Conservation (phyloP, 805 yeast species). For the Yueomyces sp. region DNA sequence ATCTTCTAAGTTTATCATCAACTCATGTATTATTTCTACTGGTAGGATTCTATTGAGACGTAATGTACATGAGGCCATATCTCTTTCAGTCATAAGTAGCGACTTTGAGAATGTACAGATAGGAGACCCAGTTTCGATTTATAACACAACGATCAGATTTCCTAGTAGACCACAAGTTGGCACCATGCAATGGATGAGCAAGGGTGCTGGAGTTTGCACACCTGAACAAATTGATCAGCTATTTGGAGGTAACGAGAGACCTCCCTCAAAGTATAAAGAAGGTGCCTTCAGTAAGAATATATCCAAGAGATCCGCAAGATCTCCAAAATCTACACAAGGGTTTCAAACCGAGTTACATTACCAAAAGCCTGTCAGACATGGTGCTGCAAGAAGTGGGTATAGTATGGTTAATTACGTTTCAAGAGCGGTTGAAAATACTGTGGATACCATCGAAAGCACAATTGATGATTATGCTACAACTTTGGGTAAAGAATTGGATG, state of each 20-base stretch:
- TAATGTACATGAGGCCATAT: slow-evolving; percentile 38
- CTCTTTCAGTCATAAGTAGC: slow-evolving; percentile 36
- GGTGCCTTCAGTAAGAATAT: slow-evolving; percentile 26
- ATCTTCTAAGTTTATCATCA: slow-evolving; percentile 28
- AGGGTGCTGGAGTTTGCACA: slow-evolving; percentile 55
- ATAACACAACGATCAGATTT: slow-evolving; percentile 50
- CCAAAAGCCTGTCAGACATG: slow-evolving; percentile 34
- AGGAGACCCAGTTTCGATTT: slow-evolving; percentile 42
- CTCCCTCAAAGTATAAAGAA: slow-evolving; percentile 45
- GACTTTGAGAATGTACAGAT: slow-evolving; percentile 25
- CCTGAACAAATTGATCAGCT: slow-evolving; percentile 48
- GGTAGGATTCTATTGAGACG: slow-evolving; percentile 49
- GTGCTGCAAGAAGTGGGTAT: slow-evolving; percentile 25
- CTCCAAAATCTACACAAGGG: slow-evolving; percentile 6
- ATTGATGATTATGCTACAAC: slow-evolving; percentile 44
- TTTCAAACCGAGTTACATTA: slow-evolving; percentile 17
- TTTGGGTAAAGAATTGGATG: slow-evolving; percentile 40
- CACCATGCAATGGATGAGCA: slow-evolving; percentile 65
- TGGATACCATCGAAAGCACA: slow-evolving; percentile 40
- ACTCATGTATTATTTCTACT: slow-evolving; percentile 34
- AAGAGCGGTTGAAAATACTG: slow-evolving; percentile 37
- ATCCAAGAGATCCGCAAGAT: slow-evolving; percentile 31
- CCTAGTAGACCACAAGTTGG: slow-evolving; percentile 75
- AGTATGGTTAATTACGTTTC: slow-evolving; percentile 28
- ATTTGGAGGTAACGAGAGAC: slow-evolving; percentile 66